Percentiles rank a stretch among this genome's conserved stretches.
phyloP scores from a whole-genome alignment of 371 early-diverging fungal genomes.

The Globomyces sp. region DNA sequence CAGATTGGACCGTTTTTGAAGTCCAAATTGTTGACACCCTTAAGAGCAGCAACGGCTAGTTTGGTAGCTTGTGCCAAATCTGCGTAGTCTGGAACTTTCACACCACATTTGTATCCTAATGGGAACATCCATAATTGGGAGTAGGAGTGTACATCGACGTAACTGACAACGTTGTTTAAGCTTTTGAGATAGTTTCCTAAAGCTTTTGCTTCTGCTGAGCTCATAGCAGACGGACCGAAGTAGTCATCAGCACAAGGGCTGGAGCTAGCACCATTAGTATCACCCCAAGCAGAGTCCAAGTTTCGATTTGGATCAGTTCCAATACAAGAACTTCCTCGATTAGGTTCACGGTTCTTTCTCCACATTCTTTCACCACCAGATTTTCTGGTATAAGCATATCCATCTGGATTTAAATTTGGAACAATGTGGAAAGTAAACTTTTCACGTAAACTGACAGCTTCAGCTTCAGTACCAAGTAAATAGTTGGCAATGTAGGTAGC shows the following conservation, averaged over 20 bases:
- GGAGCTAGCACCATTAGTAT: constrained; percentile 12
- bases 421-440: constrained; percentile 24
- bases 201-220: constrained; percentile 20
- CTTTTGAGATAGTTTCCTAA: constrained; percentile 41
- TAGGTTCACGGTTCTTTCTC: constrained; percentile 19
- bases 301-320: constrained; percentile 22
- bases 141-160: constrained; percentile 55
- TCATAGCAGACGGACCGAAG: constrained; percentile 19
- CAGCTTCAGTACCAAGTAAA: not conserved
- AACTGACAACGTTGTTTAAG: constrained; percentile 24
- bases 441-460: constrained; percentile 1
- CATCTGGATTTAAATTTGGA: constrained; percentile 21
- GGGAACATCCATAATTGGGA: constrained; percentile 50
- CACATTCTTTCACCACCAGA: constrained; percentile 11
- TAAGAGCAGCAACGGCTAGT: not conserved
- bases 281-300: constrained; percentile 16
- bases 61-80: constrained; percentile 15
- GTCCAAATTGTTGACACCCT: constrained; percentile 15
- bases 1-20: constrained; percentile 30
- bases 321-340: constrained; percentile 19
- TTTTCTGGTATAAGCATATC: constrained; percentile 19
- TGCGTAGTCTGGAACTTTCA: constrained; percentile 24
- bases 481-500: constrained; percentile 17
- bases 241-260: constrained; percentile 24
- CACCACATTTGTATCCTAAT: constrained; percentile 26